Conservation (phyloP, 345 rosid genomes). For the Gossypium herbaceum region DNA sequence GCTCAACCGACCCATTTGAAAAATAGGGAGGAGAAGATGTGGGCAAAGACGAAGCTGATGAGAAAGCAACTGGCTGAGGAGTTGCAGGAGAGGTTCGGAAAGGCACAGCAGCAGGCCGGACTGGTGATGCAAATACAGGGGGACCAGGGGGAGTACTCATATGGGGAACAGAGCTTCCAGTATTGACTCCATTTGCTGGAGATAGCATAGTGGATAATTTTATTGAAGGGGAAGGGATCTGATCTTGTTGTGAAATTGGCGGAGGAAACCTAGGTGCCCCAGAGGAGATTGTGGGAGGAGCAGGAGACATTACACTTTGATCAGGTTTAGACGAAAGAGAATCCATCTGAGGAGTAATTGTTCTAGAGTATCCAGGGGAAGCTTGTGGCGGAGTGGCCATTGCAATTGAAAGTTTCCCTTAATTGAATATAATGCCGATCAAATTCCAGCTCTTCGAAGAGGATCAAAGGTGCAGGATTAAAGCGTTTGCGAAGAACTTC, state of each 20-base stretch:
- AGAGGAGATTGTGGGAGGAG: conserved; percentile 39
- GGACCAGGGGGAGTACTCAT: conserved; percentile 95
- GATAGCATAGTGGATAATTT: conserved; percentile 46
- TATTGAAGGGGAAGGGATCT: conserved; percentile 48
- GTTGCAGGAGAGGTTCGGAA: conserved; percentile 84
- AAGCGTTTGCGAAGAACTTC: conserved; percentile 21
- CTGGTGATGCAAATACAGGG: conserved; percentile 81
- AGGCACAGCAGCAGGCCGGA: conserved; percentile 93
- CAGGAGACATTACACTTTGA: conserved; percentile 39
- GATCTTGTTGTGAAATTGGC: conserved; percentile 58
- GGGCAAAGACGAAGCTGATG: conserved; percentile 70
- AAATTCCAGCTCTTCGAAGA: conserved; percentile 17
- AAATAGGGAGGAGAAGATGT: conserved; percentile 75
- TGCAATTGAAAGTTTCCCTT: conserved; percentile 20
- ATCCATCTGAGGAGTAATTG: conserved; percentile 36
- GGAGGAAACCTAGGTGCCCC: conserved; percentile 65
- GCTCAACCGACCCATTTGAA: conserved; percentile 52
- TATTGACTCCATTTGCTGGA: conserved; percentile 58
- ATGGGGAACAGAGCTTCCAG: conserved; percentile 69
- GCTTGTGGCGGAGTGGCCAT: conserved; percentile 67
- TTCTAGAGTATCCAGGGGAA: conserved; percentile 45
- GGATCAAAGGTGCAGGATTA: not conserved
- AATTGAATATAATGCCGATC: not conserved
- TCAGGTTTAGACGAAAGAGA: conserved; percentile 40
- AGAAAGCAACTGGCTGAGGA: conserved; percentile 85